Evolutionary conservation across 2,329 filamentous ascomycete species (phyloP).

Genomic region (Cyclaneusma minus): DNA sequence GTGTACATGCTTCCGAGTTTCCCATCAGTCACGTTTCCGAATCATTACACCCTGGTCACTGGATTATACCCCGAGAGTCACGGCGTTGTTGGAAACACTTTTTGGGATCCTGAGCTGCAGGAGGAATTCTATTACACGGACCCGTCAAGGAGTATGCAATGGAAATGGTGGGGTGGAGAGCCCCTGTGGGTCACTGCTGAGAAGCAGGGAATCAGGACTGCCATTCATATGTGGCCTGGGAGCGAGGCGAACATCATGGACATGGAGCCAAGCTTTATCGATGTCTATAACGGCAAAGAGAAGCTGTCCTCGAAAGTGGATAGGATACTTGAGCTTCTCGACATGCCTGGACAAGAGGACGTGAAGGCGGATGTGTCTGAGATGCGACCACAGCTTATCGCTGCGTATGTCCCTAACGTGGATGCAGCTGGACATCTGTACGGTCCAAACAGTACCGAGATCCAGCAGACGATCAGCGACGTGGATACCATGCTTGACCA

Average conservation of each 20-base stretch:
- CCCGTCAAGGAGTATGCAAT: constrained; percentile 55
- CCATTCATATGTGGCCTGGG: constrained; percentile 97
- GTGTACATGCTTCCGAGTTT: constrained; percentile 90
- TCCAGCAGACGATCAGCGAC: constrained; percentile 57
- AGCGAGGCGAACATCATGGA: constrained; percentile 72
- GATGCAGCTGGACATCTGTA: constrained; percentile 76
- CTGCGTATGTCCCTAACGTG: constrained; percentile 87
- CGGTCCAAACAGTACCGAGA: constrained; percentile 91
- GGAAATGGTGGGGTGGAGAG: constrained; percentile 91
- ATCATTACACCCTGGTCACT: constrained; percentile 88
- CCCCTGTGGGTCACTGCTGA: constrained; percentile 92
- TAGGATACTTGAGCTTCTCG: constrained; percentile 68
- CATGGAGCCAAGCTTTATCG: constrained; percentile 65
- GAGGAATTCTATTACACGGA: constrained; percentile 84
- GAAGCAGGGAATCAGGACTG: constrained; percentile 58
- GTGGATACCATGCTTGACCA: constrained; percentile 71
- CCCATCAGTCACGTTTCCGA: constrained; percentile 90
- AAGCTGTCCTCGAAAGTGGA: constrained; percentile 58
- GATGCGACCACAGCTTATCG: constrained; percentile 75
- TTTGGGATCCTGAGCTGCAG: constrained; percentile 69
- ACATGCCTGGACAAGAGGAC: constrained; percentile 60
- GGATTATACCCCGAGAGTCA: constrained; percentile 87
- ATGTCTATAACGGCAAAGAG: constrained; percentile 73
- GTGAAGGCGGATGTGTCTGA: constrained; percentile 29
- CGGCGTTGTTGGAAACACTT: constrained; percentile 84